A percentile compares a stretch with the other conserved stretches of the same genome.
Conservation (phyloP, 208 protist genomes). For the Trypanosoma caninum region DNA sequence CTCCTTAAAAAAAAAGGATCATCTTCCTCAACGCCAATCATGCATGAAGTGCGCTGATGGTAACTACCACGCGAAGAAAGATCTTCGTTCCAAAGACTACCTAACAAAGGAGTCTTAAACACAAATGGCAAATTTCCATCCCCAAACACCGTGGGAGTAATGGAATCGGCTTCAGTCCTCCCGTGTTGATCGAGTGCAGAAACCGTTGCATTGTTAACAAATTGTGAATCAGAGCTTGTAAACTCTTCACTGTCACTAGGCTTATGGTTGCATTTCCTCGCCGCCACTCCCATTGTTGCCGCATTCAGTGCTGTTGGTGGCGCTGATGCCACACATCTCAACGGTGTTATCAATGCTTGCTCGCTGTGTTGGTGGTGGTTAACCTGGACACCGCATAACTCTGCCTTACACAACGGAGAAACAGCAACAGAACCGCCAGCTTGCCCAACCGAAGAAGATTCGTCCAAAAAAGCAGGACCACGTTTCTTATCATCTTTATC, state of each 20-base stretch:
- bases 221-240: background rate
- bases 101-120: background rate
- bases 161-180: background rate
- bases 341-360: background rate
- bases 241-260: no score
- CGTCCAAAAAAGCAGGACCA: no score
- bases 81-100: slow-evolving; percentile 21
- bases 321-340: background rate
- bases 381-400: no score
- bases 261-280: background rate
- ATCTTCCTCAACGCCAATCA: slow-evolving; percentile 66
- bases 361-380: no score
- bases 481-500: no score
- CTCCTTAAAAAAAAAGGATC: slow-evolving; percentile 9
- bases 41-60: slow-evolving; percentile 76
- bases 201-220: background rate
- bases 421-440: no score
- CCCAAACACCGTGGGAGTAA: background rate
- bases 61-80: slow-evolving; percentile 51
- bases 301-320: background rate
- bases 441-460: no score
- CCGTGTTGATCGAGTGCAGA: background rate
- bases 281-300: background rate
- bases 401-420: no score
- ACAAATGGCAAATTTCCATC: background rate